Conservation (phyloP, 441 rosid genomes). For the Populus hybrid region DNA sequence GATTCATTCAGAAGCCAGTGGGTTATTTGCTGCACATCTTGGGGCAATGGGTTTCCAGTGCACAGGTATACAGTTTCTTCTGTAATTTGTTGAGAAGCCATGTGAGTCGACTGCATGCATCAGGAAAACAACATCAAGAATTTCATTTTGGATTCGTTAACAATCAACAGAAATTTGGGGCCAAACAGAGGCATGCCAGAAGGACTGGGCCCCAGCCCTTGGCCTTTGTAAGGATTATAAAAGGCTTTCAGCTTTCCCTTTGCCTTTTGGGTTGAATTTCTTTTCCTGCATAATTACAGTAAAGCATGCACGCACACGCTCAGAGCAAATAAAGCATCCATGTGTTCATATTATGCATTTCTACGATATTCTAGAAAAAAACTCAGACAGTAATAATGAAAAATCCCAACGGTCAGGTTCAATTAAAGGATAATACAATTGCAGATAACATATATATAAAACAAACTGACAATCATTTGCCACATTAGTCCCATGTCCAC, state of each 20-base stretch:
- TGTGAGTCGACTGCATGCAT: constrained; percentile 84
- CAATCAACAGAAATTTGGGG: background rate
- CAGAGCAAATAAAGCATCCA: background rate
- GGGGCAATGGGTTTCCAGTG: constrained; percentile 94
- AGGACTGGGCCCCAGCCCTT: background rate
- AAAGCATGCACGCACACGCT: background rate
- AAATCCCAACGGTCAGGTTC: background rate
- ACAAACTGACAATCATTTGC: background rate
- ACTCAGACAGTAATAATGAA: background rate
- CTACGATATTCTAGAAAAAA: background rate
- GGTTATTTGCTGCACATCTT: constrained; percentile 84
- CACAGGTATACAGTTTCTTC: constrained; percentile 92
- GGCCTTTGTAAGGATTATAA: background rate
- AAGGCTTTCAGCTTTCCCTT: background rate
- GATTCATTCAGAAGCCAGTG: constrained; percentile 88
- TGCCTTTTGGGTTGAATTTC: background rate
- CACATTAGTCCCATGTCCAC: background rate
- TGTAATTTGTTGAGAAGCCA: constrained; percentile 81
- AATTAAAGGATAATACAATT: background rate
- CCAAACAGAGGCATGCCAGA: background rate
- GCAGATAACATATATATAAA: background rate
- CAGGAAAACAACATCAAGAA: constrained; percentile 4
- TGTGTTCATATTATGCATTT: background rate
- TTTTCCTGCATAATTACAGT: background rate
- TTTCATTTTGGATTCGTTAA: constrained; percentile 1